Conservation (phyloP, 106 monocot species). For the Platanthera zijinensis region DNA sequence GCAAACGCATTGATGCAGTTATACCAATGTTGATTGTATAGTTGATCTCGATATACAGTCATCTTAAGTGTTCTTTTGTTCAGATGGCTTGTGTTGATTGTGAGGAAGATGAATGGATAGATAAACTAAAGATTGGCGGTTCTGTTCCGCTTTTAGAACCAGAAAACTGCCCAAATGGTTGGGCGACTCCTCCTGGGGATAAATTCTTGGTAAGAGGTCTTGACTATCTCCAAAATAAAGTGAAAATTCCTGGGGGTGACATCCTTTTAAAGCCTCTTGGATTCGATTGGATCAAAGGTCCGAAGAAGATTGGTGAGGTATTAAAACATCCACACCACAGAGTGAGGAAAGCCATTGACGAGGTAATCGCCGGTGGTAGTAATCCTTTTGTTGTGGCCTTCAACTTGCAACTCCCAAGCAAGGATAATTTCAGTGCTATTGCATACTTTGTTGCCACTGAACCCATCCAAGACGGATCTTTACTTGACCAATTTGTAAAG, state of each 20-base stretch:
- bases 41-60: background rate
- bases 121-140: constrained; percentile 54
- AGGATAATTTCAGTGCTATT: constrained; percentile 81
- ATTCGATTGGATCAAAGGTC: constrained; percentile 87
- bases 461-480: constrained; percentile 53
- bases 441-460: constrained; percentile 63
- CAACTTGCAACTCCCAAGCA: constrained; percentile 77
- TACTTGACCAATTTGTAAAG: constrained; percentile 78
- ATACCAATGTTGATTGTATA: background rate
- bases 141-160: constrained; percentile 64
- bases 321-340: constrained; percentile 59
- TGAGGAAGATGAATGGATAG: constrained; percentile 52
- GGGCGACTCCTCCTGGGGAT: constrained; percentile 69
- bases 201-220: constrained; percentile 89
- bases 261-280: constrained; percentile 85
- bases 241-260: constrained; percentile 65
- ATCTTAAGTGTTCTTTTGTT: background rate
- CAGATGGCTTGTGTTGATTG: constrained; percentile 44
- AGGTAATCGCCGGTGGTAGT: constrained; percentile 30
- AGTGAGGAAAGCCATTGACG: constrained; percentile 65
- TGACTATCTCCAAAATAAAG: constrained; percentile 61
- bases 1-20: background rate
- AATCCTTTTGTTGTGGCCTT: constrained; percentile 87
- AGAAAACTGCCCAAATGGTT: constrained; percentile 67
- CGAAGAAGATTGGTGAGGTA: constrained; percentile 54